Percentiles rank a stretch among this genome's conserved stretches.
Evolutionary conservation across 139 green algal species (phyloP).

Genomic region (Penium margaritaceum): DNA sequence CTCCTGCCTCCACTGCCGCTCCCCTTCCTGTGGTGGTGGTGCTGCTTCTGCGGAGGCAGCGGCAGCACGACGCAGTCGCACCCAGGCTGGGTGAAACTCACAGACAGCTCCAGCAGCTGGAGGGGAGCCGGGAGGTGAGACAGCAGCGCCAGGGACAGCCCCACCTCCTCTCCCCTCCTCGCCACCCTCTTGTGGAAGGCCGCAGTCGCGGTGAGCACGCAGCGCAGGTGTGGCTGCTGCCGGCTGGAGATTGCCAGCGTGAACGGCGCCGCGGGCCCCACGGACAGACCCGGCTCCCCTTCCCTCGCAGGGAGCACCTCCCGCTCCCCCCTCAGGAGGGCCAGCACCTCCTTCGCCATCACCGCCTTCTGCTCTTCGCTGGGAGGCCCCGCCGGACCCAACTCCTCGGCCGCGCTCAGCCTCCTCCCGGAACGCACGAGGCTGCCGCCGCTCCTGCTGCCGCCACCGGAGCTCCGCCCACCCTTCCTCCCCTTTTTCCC

Average conservation of each 20-base stretch:
- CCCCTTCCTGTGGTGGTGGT: no score
- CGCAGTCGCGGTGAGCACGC: conserved; percentile 11
- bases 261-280: neutral
- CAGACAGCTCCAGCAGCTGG: neutral
- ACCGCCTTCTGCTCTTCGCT: neutral
- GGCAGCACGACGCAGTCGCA: neutral
- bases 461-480: no score
- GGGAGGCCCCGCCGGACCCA: conserved; percentile 7
- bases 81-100: conserved; percentile 20
- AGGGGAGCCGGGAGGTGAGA: conserved; percentile 19
- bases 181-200: conserved; percentile 1
- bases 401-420: no score
- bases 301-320: neutral
- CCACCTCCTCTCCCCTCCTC: neutral
- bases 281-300: neutral
- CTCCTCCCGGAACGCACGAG: no score
- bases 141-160: conserved; percentile 19
- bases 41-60: no score
- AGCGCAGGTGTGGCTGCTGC: neutral
- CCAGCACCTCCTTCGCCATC: conserved; percentile 8
- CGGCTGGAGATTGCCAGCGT: neutral
- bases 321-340: neutral
- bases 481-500: no score
- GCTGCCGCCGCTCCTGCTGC: no score
- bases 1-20: conserved; percentile 8